phyloP scores from a whole-genome alignment of 169 alveolate genomes.

The Blepharisma undulans region DNA sequence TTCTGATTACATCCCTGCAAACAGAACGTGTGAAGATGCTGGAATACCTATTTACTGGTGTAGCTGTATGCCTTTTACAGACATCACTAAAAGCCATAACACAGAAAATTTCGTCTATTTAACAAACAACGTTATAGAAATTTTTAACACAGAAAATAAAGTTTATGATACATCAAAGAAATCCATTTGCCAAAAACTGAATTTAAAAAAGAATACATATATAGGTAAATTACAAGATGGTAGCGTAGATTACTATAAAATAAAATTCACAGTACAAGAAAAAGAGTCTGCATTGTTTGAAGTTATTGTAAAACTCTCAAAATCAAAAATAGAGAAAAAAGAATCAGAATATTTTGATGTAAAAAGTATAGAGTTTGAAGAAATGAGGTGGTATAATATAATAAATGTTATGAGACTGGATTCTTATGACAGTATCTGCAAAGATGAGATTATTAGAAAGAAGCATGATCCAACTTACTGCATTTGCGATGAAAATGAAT shows the following conservation, averaged over 20 bases:
- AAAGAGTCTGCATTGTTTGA: background rate
- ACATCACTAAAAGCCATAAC: background rate
- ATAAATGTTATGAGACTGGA: slow-evolving; percentile 14
- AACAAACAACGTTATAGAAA: background rate
- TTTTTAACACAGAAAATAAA: background rate
- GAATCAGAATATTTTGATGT: background rate
- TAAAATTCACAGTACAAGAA: background rate
- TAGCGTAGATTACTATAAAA: slow-evolving; percentile 2
- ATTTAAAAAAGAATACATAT: background rate
- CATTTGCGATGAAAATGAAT: slow-evolving; percentile 15
- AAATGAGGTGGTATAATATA: background rate
- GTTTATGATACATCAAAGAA: background rate
- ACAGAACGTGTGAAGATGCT: slow-evolving; percentile 39
- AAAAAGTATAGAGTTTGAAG: background rate
- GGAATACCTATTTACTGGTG: slow-evolving; percentile 34
- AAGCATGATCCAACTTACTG: slow-evolving; percentile 2
- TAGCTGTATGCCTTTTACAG: slow-evolving; percentile 17
- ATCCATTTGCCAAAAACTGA: slow-evolving; percentile 8
- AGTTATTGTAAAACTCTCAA: background rate
- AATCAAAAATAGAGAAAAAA: background rate
- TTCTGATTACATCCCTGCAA: background rate
- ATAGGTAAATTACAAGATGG: background rate
- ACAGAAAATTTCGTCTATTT: background rate
- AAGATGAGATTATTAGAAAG: background rate
- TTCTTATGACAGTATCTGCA: slow-evolving; percentile 7